phyloP scores from a whole-genome alignment of 164 flowering plant species.

The Vitis riparia region DNA sequence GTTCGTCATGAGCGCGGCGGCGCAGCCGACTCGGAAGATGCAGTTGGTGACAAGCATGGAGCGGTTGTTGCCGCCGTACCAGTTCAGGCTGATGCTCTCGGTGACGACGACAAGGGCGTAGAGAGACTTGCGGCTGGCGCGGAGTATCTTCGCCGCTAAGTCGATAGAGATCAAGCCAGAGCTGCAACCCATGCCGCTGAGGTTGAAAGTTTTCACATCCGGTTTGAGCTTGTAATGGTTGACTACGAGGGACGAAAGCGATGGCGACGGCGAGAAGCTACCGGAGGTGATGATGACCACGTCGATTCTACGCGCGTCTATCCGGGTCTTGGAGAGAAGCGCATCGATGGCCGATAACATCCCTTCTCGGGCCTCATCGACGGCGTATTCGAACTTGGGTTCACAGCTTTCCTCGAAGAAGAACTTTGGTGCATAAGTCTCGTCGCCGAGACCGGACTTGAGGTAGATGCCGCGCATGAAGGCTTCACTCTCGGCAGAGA shows the following conservation, averaged over 20 bases:
- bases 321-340: constrained; percentile 30
- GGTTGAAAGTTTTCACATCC: constrained; percentile 46
- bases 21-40: constrained; percentile 59
- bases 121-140: constrained; percentile 12
- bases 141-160: constrained; percentile 40
- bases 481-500: constrained; percentile 20
- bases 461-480: constrained; percentile 55
- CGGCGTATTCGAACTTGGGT: constrained; percentile 32
- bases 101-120: constrained; percentile 54
- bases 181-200: constrained; percentile 71
- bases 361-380: constrained; percentile 53
- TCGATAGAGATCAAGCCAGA: constrained; percentile 50
- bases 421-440: constrained; percentile 61
- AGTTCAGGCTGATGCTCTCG: constrained; percentile 54
- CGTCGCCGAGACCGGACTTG: constrained; percentile 61
- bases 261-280: constrained; percentile 45
- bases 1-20: constrained; percentile 48
- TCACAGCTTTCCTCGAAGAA: constrained; percentile 29
- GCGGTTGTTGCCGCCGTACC: constrained; percentile 59
- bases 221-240: constrained; percentile 39
- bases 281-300: constrained; percentile 47
- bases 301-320: constrained; percentile 32
- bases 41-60: constrained; percentile 64
- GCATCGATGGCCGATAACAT: constrained; percentile 42
- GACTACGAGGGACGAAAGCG: constrained; percentile 45